Evolutionary conservation across 179 eudicot genomes (phyloP), one percentile per base, ranked within the genome.

Genomic region (Beta macrorhiza): DNA sequence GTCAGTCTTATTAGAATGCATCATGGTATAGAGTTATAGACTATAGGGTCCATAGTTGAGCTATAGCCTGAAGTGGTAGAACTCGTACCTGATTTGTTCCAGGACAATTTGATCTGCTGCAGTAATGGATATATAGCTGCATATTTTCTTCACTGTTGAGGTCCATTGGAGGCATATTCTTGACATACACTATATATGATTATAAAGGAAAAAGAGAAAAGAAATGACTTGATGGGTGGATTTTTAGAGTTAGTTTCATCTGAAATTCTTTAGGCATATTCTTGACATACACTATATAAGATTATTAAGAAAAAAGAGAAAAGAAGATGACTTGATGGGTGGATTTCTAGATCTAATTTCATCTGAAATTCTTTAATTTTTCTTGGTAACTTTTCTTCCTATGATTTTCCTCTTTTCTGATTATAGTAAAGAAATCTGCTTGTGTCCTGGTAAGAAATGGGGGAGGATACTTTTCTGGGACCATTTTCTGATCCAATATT

Each of bases 1-100:
- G 99, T 94, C 74, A 75, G 25, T 78, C 59, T 80, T 59, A 71
- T 76, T 68, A 67, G 52, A 11, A 17, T 67, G 77, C 69, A 59
- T 32, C 15, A n/a, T 81, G 75, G 14, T 13, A 53, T 53, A 15
- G 5, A 51, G 53, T 7, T 52, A 16, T 16, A 5, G 62, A 58
- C 62, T 16, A 3, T 63, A 65, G 0, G 13, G 52, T 61, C 14
- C n/a, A 55, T 20, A 13, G 69, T 72, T 62, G 15, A 45, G 42
- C 19, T 61, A 37, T 70, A 12, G 55, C 61, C 63, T 75, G 16
- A 56, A 61, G 53, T 65, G 61, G 44, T 25, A 17, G 0, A 55
- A 9, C 67, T 49, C 42, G 52, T 65, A 49, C 52, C 47, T 25
- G 42, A 29, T 65, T 8, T 67, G 76, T 81, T 63, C 11, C 61